Evolutionary conservation across 73 alveolate species (phyloP).

Genomic region (Breviolum minutum): DNA sequence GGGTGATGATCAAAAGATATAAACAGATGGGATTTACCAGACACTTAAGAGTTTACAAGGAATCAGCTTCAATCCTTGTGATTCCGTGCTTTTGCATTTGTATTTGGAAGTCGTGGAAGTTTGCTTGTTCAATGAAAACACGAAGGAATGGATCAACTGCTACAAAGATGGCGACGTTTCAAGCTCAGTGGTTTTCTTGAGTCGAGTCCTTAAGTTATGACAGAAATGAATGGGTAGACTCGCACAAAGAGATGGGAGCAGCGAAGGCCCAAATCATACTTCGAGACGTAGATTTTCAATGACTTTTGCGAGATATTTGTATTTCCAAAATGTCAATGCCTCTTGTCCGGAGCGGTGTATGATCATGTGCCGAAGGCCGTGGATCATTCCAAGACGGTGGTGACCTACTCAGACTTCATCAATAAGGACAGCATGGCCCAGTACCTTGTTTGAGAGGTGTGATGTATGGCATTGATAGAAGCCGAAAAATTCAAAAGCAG

Average conservation of each 20-base stretch:
- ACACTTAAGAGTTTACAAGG: not conserved
- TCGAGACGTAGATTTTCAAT: too few relatives aligned
- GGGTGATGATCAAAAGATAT: too few relatives aligned
- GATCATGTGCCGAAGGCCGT: conserved; percentile 70
- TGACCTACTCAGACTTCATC: conserved; percentile 98
- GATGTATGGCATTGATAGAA: not conserved
- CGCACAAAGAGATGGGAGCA: too few relatives aligned
- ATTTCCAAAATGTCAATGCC: not conserved
- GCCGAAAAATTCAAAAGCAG: not conserved
- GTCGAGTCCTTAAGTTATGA: not conserved
- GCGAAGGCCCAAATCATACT: not conserved
- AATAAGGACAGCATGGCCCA: conserved; percentile 96
- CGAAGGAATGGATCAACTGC: conserved; percentile 95
- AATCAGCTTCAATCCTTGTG: not conserved
- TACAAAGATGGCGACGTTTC: conserved; percentile 81
- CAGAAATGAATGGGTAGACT: not conserved
- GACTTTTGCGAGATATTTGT: not conserved
- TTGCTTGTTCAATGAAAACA: not conserved
- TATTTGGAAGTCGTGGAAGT: not conserved
- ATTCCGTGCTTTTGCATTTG: not conserved
- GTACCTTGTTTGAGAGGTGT: not conserved
- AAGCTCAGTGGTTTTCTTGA: not conserved
- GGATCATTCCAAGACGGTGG: conserved; percentile 96
- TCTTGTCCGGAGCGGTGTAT: not conserved
- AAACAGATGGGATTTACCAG: too few relatives aligned